phyloP scores from a whole-genome alignment of 371 early-diverging fungal genomes.

The Fennellomyces sp. region DNA sequence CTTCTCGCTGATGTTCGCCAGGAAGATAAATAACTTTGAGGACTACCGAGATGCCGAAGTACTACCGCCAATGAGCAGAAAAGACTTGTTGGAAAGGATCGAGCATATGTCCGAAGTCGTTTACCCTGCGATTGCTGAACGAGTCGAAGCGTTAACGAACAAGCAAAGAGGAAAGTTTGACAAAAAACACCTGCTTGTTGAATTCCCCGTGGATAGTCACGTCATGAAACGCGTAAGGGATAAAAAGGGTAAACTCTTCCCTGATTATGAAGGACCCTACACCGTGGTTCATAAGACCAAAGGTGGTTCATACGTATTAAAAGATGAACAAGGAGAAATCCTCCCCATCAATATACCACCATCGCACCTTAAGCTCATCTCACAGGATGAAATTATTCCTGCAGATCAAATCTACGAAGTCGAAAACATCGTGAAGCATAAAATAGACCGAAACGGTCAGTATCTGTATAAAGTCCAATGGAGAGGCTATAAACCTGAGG shows the following conservation, averaged over 20 bases:
- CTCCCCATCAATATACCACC: slow-evolving; percentile 12
- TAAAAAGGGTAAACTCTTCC: slow-evolving; percentile 1
- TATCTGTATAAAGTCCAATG: slow-evolving; percentile 4
- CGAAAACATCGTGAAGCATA: slow-evolving; percentile 1
- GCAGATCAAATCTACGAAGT: not conserved
- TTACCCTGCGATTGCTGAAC: slow-evolving; percentile 22
- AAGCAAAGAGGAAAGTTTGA: slow-evolving; percentile 12
- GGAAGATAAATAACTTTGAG: slow-evolving; percentile 16
- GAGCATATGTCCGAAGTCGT: slow-evolving; percentile 18
- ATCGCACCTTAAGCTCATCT: slow-evolving; percentile 12
- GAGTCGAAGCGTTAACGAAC: slow-evolving; percentile 5
- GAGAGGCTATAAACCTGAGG: not conserved
- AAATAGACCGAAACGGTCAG: not conserved
- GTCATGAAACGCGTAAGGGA: slow-evolving; percentile 16
- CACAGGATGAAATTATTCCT: slow-evolving; percentile 14
- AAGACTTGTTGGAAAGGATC: slow-evolving; percentile 13
- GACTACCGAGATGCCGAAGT: slow-evolving; percentile 8
- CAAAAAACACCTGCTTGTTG: slow-evolving; percentile 5
- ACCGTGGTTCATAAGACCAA: slow-evolving; percentile 13
- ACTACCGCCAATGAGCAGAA: not conserved
- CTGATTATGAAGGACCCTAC: slow-evolving; percentile 17
- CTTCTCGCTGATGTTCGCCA: slow-evolving; percentile 14
- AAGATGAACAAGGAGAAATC: slow-evolving; percentile 14
- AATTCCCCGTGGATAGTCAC: not conserved
- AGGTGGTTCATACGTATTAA: slow-evolving; percentile 19